These are phyloP conservation scores for Vitis rotundifolia DNA, from an alignment of 164 flowering plant species.

Conservation along the genomic window DNA sequence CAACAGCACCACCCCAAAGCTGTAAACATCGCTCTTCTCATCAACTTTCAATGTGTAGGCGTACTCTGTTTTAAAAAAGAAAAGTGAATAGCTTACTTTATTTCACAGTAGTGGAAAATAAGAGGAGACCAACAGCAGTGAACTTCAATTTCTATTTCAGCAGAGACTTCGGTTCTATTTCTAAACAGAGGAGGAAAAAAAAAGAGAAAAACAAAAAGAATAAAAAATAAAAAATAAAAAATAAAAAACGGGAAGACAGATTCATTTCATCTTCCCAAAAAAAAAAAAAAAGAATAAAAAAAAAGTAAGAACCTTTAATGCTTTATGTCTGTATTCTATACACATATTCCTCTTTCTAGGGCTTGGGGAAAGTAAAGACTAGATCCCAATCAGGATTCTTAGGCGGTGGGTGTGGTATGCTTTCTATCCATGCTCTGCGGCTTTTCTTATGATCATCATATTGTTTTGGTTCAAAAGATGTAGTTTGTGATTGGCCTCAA, in stretches of 20 bases:
- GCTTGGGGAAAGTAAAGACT: slow-evolving; percentile 28
- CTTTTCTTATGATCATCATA: neutral
- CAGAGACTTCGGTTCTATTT: too few relatives aligned
- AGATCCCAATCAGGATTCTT: slow-evolving; percentile 27
- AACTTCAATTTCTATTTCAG: too few relatives aligned
- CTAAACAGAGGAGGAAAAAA: too few relatives aligned
- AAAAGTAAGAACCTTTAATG: slow-evolving; percentile 9
- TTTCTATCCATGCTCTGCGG: neutral
- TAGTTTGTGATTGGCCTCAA: slow-evolving; percentile 2
- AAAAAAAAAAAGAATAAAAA: neutral
- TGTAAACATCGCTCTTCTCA: slow-evolving; percentile 83
- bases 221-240: too few relatives aligned
- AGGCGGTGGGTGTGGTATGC: neutral
- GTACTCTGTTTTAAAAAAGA: slow-evolving; percentile 47
- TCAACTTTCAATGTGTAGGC: slow-evolving; percentile 80
- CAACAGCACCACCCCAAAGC: slow-evolving; percentile 78
- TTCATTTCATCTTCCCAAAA: slow-evolving; percentile 7
- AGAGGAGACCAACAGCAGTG: neutral
- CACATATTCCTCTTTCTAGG: slow-evolving; percentile 23
- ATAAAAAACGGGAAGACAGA: neutral
- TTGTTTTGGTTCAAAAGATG: slow-evolving; percentile 8
- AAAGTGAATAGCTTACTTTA: neutral
- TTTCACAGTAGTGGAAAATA: neutral
- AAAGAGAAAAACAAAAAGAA: too few relatives aligned
- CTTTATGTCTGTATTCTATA: neutral